Evolutionary conservation across 805 yeast genomes (phyloP).

Genomic region (Monosporozyma siamensis): DNA sequence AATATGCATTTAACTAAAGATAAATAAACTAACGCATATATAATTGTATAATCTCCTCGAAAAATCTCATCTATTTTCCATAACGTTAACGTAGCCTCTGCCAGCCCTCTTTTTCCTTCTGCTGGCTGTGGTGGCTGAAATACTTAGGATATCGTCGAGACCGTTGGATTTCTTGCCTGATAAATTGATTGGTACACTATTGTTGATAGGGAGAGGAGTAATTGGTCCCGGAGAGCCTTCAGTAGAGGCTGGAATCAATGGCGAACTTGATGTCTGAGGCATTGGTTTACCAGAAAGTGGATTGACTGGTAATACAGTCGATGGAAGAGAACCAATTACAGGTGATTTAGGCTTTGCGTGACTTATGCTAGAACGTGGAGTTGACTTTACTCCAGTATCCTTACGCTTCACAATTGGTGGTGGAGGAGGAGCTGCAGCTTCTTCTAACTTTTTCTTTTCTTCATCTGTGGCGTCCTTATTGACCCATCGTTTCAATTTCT

Average conservation of each 20-base stretch:
- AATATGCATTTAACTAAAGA: no score
- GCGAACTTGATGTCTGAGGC: conserved; percentile 2
- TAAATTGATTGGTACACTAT: conserved; percentile 12
- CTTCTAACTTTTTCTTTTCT: conserved; percentile 45
- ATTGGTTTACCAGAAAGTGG: conserved; percentile 30
- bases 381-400: conserved; percentile 25
- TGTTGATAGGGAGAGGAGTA: conserved; percentile 15
- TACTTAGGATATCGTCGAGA: conserved; percentile 38
- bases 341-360: conserved; percentile 15
- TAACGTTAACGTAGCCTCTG: conserved; percentile 61
- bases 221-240: conserved; percentile 9
- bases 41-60: no score
- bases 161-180: conserved; percentile 33
- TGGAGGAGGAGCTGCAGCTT: conserved; percentile 70
- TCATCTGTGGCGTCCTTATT: conserved; percentile 57
- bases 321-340: conserved; percentile 20
- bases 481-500: conserved; percentile 79
- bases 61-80: conserved; percentile 33
- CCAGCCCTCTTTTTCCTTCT: conserved; percentile 36
- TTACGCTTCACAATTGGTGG: conserved; percentile 36
- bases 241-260: conserved; percentile 12
- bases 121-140: conserved; percentile 23
- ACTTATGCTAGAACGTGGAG: conserved; percentile 30
- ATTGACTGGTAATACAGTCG: conserved; percentile 24
- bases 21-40: no score